Base-by-base conservation (phyloP, 2,329 filamentous ascomycete species). In the Colletotrichum horii region DNA sequence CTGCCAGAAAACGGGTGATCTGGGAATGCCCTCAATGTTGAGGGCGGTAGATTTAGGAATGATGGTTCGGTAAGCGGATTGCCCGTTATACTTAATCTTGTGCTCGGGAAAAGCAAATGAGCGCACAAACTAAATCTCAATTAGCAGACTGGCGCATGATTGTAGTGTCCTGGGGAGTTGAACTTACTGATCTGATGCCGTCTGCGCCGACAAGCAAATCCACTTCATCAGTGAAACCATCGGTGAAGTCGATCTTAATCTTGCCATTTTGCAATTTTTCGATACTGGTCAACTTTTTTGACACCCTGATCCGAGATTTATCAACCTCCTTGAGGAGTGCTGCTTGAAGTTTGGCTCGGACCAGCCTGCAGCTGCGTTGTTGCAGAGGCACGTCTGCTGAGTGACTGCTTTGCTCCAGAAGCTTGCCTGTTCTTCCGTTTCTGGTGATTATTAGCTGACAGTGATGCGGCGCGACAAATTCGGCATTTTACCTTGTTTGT, bases 151-250 rank as follows among this genome's bases (percentile, higher is more conserved):
- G 28, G 0, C 1, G 28, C 14, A 34, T 30, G 26, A 30, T 60
- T 5, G 9, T 16, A 30, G 0, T 28, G 2, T 12, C 3, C 32
- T 26, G 22, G 34, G 1, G 19, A 19, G 14, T 8, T 3, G 22
- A 24, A 14, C 81, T 43, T 77, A 88, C 85, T 6, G 88, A 89
- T 72, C 88, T 85, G 67, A 90, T 90, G 4, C 89, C 88, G 78
- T 91, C 88, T 6, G 87, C 89, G 0, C 88, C 89, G 3, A 91
- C 84, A 1, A 90, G 83, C 1, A 91, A 79, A 76, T 89, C 88
- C 4, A 84, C 84, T 19, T 83, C 79, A 4, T 84, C 84, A 1
- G 61, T 67, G 6, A 78, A 79, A 5, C 85, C 85, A 76, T 91
- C 88, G 15, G 86, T 82, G 72, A 92, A 91, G 0, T 72, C 62